These are phyloP conservation scores for Gigaspora rosea DNA, from an alignment of 192 early-diverging fungal genomes.

Conservation along the genomic window DNA sequence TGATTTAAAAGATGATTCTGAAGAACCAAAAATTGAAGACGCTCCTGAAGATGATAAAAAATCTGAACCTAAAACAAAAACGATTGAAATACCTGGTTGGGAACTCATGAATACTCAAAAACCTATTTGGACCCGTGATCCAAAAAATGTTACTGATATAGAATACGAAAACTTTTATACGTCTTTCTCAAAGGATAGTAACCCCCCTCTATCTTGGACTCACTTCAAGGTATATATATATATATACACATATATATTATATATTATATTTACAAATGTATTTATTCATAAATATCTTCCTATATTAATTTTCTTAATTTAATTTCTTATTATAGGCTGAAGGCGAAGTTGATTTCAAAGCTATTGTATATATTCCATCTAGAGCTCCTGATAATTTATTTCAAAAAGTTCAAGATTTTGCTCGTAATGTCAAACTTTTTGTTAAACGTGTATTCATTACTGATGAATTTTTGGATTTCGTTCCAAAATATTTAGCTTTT, in stretches of 20 bases:
- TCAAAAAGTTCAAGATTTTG: conserved; percentile 51
- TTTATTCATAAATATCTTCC: neutral
- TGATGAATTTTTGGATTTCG: conserved; percentile 81
- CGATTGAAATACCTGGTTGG: conserved; percentile 62
- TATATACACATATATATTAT: conserved; percentile 4
- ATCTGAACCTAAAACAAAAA: conserved; percentile 56
- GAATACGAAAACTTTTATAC: conserved; percentile 94
- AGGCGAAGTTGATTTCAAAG: conserved; percentile 88
- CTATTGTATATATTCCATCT: conserved; percentile 83
- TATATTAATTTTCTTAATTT: neutral
- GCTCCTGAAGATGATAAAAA: conserved; percentile 56
- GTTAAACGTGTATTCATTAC: conserved; percentile 97
- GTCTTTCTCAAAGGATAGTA: conserved; percentile 67
- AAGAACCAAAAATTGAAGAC: conserved; percentile 52
- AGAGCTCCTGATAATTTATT: conserved; percentile 59
- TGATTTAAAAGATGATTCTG: conserved; percentile 43
- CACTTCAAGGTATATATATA: conserved; percentile 72
- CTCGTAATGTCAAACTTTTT: conserved; percentile 84
- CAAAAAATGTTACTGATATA: conserved; percentile 70
- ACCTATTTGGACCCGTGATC: conserved; percentile 91
- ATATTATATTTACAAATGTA: neutral
- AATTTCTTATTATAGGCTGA: conserved; percentile 57
- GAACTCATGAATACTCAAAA: conserved; percentile 87
- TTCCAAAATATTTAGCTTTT: conserved; percentile 93
- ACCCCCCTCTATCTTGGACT: conserved; percentile 75